Base-by-base conservation (phyloP, 352 stramenopile species). In the Phytophthora uliginosa region DNA sequence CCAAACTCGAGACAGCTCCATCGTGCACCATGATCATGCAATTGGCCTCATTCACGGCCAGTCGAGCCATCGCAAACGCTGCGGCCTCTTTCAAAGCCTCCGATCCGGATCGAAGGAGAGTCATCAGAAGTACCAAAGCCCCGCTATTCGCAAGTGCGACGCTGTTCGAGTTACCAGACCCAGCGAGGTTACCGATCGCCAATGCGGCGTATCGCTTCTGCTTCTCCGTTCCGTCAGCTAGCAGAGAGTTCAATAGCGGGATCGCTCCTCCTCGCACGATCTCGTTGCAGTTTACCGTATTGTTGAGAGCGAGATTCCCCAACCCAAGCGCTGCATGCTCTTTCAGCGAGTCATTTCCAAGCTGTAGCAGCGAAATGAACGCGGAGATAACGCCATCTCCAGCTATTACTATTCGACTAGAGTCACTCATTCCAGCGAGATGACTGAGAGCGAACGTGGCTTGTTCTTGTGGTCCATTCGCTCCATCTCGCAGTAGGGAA, bases 401-500 rank as follows among this genome's bases (percentile, higher is more conserved):
- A 17, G 56, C 28, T 20, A 66, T 50, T 7, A 24, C 33, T 9
- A 22, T 28, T 13, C 64, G 50, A 36, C 40, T 71, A 4, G 13
- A 22, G n/a, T 53, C 56, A 28, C 57, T 59, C 6, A 63, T 45
- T 1, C 40, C 31, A 33, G 54, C 63, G 12, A 71, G 18, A 58
- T 54, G 36, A 5, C 51, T 47, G 22, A 71, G 47, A 7, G 54
- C 63, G 58, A 59, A 64, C 17, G 63, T 55, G 9, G 59, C 48
- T 28, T 48, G 31, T 17, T 66, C 31, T 6, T 52, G 48, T 33
- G 31, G 48, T 0, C 20, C 47, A 3, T 57, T 48, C 9, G 12
- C 20, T 59, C 48, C 59, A 24, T 13, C 7, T 51, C 22, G 47
- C 1, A 66, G 8, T 2, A 66, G 12, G 0, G 31, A 20, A 31